Base-by-base conservation (phyloP, 1,139 yeast species). In the Eremothecium sinecaudum region DNA sequence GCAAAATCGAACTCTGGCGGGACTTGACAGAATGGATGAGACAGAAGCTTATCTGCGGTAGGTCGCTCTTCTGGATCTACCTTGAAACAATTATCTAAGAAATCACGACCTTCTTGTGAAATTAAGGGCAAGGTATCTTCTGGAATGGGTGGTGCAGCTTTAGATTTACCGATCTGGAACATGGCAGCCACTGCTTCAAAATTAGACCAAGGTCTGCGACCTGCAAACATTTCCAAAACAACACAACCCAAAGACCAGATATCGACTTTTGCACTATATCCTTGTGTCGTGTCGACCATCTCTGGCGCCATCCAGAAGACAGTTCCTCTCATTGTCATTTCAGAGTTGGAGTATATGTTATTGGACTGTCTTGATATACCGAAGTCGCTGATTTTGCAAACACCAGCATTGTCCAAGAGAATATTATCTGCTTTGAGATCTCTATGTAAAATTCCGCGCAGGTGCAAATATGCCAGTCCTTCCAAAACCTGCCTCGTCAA, bases 241-340 rank as follows among this genome's bases (percentile, higher is more conserved):
- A 92, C 94, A 66, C 99, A 92, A 0, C 98, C 99, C 26, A 87
- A 61, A 0, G 97, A 79, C 93, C 93, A 81, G 24, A 81, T 79
- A 57, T 81, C 93, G 24, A 92, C 86, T 58, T 92, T 92, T 18
- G 98, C 98, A 62, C 94, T 83, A 55, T 92, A 92, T 0, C 97
- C 97, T 53, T 80, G 94, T 45, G 79, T 81, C 37, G 76, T 79
- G 48, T 80, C 81, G 37, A 92, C 86, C 41, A 92, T 95, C 56
- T 92, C 99, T 0, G 99, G 99, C 0, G 99, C 99, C 98, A 92
- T 92, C 98, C 98, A 92, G 56, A 87, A 92, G 2, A 92, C 87
- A 0, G 98, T 87, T 14, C 99, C 99, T 59, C 92, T 95, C 90
- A 80, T 81, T 10, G 97, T 87, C 94, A 87, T 83, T 39, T 84